Conservation (phyloP, 1,284 basidiomycete species). For the Naganishia sp. region DNA sequence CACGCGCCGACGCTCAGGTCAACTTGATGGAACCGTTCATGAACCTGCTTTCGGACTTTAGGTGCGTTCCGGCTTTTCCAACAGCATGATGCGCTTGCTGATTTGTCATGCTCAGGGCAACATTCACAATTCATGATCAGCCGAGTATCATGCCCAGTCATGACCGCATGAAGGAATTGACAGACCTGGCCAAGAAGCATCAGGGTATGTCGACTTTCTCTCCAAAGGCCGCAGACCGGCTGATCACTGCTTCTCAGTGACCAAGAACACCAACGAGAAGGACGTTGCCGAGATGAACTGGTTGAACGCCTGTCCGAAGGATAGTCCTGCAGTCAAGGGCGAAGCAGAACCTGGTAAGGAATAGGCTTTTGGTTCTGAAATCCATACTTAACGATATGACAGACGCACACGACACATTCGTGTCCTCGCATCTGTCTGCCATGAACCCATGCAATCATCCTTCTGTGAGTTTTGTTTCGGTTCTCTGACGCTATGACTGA, state of each 20-base stretch:
- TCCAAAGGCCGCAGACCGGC: neutral
- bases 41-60: constrained; percentile 44
- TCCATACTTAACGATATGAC: constrained; percentile 1
- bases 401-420: constrained; percentile 49
- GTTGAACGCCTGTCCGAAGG: constrained; percentile 47
- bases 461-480: constrained; percentile 36
- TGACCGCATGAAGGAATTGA: constrained; percentile 44
- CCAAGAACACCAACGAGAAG: constrained; percentile 43
- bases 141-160: constrained; percentile 51
- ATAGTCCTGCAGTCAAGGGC: constrained; percentile 47
- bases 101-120: constrained; percentile 40
- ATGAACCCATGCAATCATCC: constrained; percentile 55
- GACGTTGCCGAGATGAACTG: constrained; percentile 48
- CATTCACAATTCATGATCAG: constrained; percentile 54
- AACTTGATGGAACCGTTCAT: constrained; percentile 55
- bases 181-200: constrained; percentile 43
- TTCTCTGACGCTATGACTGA: neutral
- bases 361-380: neutral
- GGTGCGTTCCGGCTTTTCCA: constrained; percentile 37
- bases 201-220: constrained; percentile 35
- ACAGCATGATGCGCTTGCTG: neutral
- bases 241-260: constrained; percentile 35
- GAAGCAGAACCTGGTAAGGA: constrained; percentile 44
- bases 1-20: constrained; percentile 52
- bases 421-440: constrained; percentile 45